Conservation (phyloP, 768 basidiomycete genomes). For the Scleroderma bovista region DNA sequence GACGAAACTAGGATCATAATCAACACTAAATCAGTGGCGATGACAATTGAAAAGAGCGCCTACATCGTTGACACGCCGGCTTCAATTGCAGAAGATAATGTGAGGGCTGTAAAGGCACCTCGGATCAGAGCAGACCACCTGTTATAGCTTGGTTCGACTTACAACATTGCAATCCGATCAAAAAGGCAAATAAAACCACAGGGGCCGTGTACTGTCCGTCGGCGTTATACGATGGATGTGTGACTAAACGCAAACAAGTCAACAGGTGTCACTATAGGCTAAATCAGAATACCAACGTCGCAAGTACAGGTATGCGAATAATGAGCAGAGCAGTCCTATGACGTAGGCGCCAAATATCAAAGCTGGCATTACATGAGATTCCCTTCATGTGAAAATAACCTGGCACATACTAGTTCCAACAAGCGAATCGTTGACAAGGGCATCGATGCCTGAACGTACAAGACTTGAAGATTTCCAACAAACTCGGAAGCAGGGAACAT, state of each 20-base stretch:
- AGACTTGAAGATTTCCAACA: not conserved
- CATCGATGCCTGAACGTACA: slow-evolving; percentile 49
- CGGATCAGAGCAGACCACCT: not conserved
- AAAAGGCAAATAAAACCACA: slow-evolving; percentile 71
- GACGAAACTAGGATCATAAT: slow-evolving; percentile 51
- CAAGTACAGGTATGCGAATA: slow-evolving; percentile 76
- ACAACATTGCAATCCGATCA: slow-evolving; percentile 75
- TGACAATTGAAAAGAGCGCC: slow-evolving; percentile 11
- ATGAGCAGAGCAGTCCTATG: slow-evolving; percentile 64
- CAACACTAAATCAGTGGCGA: not conserved
- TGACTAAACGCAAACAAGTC: slow-evolving; percentile 38
- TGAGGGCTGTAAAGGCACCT: slow-evolving; percentile 42
- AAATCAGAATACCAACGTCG: slow-evolving; percentile 41
- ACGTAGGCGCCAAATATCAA: slow-evolving; percentile 78
- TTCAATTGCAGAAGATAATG: slow-evolving; percentile 69
- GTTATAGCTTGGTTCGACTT: slow-evolving; percentile 22
- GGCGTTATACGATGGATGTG: slow-evolving; percentile 67
- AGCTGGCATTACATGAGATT: slow-evolving; percentile 31
- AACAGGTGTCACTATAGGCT: not conserved
- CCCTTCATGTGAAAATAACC: not conserved
- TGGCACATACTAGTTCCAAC: slow-evolving; percentile 65
- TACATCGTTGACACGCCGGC: slow-evolving; percentile 87
- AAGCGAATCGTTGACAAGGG: slow-evolving; percentile 77
- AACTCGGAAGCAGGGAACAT: not conserved
- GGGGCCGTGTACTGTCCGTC: slow-evolving; percentile 75